A percentile compares a stretch with the other conserved stretches of the same genome.
Conservation (phyloP, 345 rosid genomes). For the Populus tremula region DNA sequence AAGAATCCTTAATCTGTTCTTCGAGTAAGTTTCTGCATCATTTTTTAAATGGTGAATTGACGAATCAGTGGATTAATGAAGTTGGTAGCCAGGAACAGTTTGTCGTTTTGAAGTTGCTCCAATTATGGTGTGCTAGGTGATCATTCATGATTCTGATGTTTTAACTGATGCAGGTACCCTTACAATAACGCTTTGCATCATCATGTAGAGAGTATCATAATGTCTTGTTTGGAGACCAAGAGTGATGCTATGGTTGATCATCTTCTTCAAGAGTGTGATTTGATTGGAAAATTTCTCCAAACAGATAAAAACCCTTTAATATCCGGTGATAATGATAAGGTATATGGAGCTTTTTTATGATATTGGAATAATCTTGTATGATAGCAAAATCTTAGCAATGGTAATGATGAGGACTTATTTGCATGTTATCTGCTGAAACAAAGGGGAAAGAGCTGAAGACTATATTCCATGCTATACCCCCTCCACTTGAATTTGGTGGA, state of each 20-base stretch:
- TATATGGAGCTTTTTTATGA: constrained; percentile 11
- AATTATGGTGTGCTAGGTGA: neutral
- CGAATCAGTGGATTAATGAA: constrained; percentile 3
- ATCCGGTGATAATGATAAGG: constrained; percentile 53
- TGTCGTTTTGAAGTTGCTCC: neutral
- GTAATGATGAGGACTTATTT: neutral
- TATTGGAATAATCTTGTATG: neutral
- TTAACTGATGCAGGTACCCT: constrained; percentile 68
- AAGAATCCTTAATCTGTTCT: constrained; percentile 75
- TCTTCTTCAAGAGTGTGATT: constrained; percentile 75
- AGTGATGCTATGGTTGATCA: constrained; percentile 58
- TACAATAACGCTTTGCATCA: constrained; percentile 94
- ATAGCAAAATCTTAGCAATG: neutral
- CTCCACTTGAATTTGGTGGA: neutral
- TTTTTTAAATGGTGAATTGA: constrained; percentile 12
- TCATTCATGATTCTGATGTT: constrained; percentile 15
- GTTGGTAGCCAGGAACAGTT: neutral
- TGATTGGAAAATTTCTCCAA: constrained; percentile 68
- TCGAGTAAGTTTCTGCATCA: constrained; percentile 56
- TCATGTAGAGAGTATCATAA: constrained; percentile 84
- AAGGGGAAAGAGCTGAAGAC: neutral
- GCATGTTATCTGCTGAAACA: neutral
- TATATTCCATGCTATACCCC: neutral
- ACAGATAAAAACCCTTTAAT: constrained; percentile 66
- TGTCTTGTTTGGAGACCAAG: constrained; percentile 82